Conservation (phyloP, 2,329 filamentous ascomycete species). For the Aspergillus niger region DNA sequence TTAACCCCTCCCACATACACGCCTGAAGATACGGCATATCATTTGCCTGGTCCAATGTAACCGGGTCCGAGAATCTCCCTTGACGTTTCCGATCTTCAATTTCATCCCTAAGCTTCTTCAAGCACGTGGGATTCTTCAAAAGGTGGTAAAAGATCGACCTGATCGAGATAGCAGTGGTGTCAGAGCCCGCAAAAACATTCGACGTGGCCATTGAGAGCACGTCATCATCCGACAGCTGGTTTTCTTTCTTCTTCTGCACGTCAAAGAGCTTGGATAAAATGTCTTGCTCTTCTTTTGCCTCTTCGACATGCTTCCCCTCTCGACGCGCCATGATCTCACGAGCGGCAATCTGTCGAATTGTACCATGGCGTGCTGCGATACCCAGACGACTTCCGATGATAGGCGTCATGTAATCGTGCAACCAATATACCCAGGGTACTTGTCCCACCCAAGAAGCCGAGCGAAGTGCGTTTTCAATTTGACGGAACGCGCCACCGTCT, state of each 20-base stretch:
- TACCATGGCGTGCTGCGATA: neutral
- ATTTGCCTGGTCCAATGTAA: slow-evolving; percentile 24
- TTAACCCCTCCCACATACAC: slow-evolving; percentile 37
- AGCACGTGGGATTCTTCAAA: slow-evolving; percentile 19
- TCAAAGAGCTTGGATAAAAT: neutral
- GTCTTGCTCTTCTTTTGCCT: neutral
- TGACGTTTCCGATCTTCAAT: slow-evolving; percentile 3
- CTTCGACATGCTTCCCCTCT: neutral
- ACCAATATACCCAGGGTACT: neutral
- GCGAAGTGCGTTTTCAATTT: neutral
- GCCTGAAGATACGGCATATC: slow-evolving; percentile 33
- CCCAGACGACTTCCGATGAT: neutral
- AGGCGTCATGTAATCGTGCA: neutral
- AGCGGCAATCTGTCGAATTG: neutral
- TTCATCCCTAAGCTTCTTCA: slow-evolving; percentile 6
- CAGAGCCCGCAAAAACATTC: slow-evolving; percentile 37
- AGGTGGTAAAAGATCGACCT: slow-evolving; percentile 38
- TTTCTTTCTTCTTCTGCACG: slow-evolving; percentile 2
- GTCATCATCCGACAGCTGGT: slow-evolving; percentile 31
- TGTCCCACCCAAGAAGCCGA: neutral
- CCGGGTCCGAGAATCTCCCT: slow-evolving; percentile 10
- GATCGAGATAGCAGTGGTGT: slow-evolving; percentile 36
- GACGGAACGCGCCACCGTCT: neutral
- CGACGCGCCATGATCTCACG: neutral
- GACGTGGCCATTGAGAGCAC: slow-evolving; percentile 31